Base-by-base conservation (phyloP, 129 eudicot genomes). In the Heracleum sosnowskyi region DNA sequence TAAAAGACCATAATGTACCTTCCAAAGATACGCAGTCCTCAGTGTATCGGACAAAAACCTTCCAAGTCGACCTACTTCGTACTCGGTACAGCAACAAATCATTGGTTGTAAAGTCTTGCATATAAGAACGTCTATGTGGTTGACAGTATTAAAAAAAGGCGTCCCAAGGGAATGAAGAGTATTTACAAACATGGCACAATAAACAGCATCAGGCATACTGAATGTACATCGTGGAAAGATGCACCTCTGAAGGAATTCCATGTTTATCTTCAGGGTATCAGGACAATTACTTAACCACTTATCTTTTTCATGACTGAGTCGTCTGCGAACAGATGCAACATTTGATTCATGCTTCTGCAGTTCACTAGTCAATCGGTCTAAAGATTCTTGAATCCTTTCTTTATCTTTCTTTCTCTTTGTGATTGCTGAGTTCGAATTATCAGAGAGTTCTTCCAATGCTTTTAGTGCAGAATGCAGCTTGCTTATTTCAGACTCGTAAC, bases 21-120 rank as follows among this genome's bases (percentile, higher is more conserved):
- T 96, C 99, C 99, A 96, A 73, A 86, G 82, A 79, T 90, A 96
- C 68, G 97, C 99, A 42, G 89, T 96, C 84, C 90, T 96, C 82
- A 96, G 81, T 37, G 99, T 96, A 89, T 96, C 99, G 63, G 80
- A 88, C 74, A 96, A 78, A 84, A 96, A 96, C 80, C 97, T 90
- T 78, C 97, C 99, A 35, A 96, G 96, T 70, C 99, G 89, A 57
- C 99, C 99, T 31, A 87, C 99, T 84, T 96, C 99, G 84, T 92
- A 96, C 91, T 96, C 99, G 6, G 99, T 96, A 82, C 92, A 92
- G 86, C 99, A 91, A 84, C 97, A 96, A 75, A 96, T 96, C 99
- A 96, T 96, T 1, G 99, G 99, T 87, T 96, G 99, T 64, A 96
- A 85, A 10, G 99, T 96, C 78, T 96, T 96, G 72, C 99, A 96